Evolutionary conservation across 495 filamentous ascomycete genomes (phyloP), one percentile per base, ranked within the genome.

Genomic region (Viridothelium virens): DNA sequence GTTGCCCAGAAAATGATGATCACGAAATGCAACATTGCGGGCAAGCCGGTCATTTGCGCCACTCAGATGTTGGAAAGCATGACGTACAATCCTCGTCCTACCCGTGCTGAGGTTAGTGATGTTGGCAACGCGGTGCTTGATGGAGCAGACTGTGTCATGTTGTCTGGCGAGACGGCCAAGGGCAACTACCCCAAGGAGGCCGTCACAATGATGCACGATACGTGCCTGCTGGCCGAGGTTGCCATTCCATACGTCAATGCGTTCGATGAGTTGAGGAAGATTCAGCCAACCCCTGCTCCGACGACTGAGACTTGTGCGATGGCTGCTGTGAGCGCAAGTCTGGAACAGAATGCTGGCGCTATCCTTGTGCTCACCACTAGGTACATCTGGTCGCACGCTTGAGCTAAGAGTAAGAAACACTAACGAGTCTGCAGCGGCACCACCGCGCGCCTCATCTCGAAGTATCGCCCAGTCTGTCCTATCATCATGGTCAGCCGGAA

Each of bases 1-100:
- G 88, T 96, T 69, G 94, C 94, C 61, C 94, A 98, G 84, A 98
- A 98, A 87, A 97, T 97, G 91, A 92, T 98, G 89, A 97, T 97
- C 79, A 91, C 93, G 77, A 97, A 97, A 87, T 97, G 95, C 85
- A 98, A 98, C 84, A 89, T 97, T 74, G 93, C 92, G 72, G 94
- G 95, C 76, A 98, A 98, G 85, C 94, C 94, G 68, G 91, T 91
- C 74, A 96, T 97, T 76, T 96, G 92, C 77, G 91, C 91, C 62
- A 91, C 89, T 38, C 87, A 92, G 78, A 91, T 91, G 88, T 84
- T 98, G 68, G 94, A 98, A 85, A 96, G 91, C 71, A 98, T 98
- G 94, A 97, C 96, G 78, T 94, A 96, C 83, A 98, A 98, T 81
- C 94, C 94, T 68, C 91, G 94, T 65, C 94, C 94, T 44, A 98